A percentile compares a stretch with the other conserved stretches of the same genome.
Evolutionary conservation across 1,284 basidiomycete genomes (phyloP).

Genomic region (Ustilago sp.): DNA sequence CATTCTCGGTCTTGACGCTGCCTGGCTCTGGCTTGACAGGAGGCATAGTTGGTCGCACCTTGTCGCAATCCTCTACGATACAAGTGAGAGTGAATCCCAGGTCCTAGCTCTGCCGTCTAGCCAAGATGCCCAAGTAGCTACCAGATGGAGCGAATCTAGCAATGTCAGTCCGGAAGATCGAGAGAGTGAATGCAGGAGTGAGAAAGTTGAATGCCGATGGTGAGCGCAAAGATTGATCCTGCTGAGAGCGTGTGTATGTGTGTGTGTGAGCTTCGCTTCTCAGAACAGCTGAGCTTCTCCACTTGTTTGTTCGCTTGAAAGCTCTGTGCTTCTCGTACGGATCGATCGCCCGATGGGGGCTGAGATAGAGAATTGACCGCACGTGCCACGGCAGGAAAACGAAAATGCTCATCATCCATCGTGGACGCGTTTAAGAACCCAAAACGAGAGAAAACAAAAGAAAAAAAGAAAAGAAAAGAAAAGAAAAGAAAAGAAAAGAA

Average conservation of each 20-base stretch:
- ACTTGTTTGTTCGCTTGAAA: background rate
- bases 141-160: background rate
- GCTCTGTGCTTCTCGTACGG: background rate
- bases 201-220: background rate
- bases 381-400: background rate
- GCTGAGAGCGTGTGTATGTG: background rate
- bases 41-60: slow-evolving; percentile 26
- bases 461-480: background rate
- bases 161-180: background rate
- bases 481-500: too few species aligned
- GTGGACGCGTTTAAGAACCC: background rate
- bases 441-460: too few species aligned
- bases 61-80: background rate
- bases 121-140: background rate
- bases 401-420: background rate
- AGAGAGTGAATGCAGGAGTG: background rate
- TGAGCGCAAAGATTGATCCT: background rate
- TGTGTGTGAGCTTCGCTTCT: background rate
- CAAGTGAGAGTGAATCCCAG: background rate
- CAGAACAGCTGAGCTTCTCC: slow-evolving; percentile 1
- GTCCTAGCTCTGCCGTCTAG: background rate
- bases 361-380: background rate
- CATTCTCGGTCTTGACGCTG: slow-evolving; percentile 39
- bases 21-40: slow-evolving; percentile 50
- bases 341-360: slow-evolving; percentile 7